Base-by-base conservation (phyloP, 2,329 filamentous ascomycete species). In the Aspergillus pseudoterreus region DNA sequence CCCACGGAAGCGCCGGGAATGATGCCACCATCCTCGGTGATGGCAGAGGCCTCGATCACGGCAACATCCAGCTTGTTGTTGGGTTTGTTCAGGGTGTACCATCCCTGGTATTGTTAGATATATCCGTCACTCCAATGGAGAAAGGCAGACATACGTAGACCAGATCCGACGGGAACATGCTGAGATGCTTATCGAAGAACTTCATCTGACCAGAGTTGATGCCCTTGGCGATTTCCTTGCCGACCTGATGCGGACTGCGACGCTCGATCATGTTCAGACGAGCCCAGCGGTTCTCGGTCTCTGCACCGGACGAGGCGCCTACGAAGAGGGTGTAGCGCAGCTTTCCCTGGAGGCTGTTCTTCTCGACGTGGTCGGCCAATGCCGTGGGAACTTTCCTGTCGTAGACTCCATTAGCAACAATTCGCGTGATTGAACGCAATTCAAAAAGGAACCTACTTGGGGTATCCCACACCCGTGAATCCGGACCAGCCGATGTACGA, bases 261-360 rank as follows among this genome's bases (percentile, higher is more conserved):
- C 90, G 81, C 75, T 92, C 86, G 63, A 95, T 95, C 90, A 95
- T 95, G 74, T 95, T 86, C 57, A 92, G 77, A 4, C 77, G 73
- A n/a, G 91, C 90, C 91, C 91, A 95, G 71, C 90, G 81, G 72
- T 94, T 94, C 77, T 95, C 90, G 0, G 90, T 95, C 75, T 94
- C 90, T 15, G 90, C 87, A 35, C 90, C 90, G 14, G 88, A 91
- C 4, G 88, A 92, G n/a, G 90, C 90, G 48, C 90, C 91, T 9
- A 95, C 90, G 61, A 95, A 95, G 15, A 95, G 81, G 51, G 84
- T 86, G 78, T 95, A 95, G 65, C 88, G 88, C 60, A 95, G 77
- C 78, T 95, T 78, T 51, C 90, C 90, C 72, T 95, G 85, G 14
- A 95, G 79, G 56, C 80, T 82, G 73, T 95, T 95, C 75, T 88